Conservation (phyloP, 495 filamentous ascomycete species). For the Penicillium egyptiacum region DNA sequence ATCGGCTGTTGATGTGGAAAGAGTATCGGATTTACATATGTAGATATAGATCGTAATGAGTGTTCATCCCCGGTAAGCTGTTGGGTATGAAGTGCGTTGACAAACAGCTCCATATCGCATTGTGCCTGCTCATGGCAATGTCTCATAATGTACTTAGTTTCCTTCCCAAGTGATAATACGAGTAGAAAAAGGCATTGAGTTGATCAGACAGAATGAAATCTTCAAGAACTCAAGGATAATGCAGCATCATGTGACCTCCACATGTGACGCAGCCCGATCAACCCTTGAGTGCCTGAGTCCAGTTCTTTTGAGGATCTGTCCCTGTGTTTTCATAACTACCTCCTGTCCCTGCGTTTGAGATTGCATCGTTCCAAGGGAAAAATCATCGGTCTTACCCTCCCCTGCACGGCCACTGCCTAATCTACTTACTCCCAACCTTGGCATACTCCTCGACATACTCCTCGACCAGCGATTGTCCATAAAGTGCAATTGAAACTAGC, state of each 20-base stretch:
- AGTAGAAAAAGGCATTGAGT: too few relatives aligned
- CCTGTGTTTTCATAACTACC: neutral
- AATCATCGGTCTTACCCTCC: neutral
- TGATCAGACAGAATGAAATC: too few relatives aligned
- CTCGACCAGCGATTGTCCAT: constrained; percentile 1
- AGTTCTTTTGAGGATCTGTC: neutral
- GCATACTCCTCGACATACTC: neutral
- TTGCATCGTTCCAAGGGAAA: neutral
- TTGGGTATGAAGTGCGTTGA: too few relatives aligned
- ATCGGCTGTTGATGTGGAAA: too few relatives aligned
- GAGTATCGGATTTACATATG: too few relatives aligned
- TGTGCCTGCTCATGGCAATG: too few relatives aligned
- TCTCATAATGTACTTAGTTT: too few relatives aligned
- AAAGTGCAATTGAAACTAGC: constrained; percentile 4
- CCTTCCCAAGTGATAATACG: too few relatives aligned
- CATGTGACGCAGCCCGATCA: constrained; percentile 14
- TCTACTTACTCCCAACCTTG: neutral
- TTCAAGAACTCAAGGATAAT: too few relatives aligned
- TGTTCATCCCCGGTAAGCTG: too few relatives aligned
- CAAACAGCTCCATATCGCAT: too few relatives aligned
- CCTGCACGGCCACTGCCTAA: neutral
- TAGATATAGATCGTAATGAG: too few relatives aligned
- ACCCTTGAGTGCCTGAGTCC: constrained; percentile 4
- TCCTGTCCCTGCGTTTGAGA: neutral
- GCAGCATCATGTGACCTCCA: constrained; percentile 13